phyloP scores from a whole-genome alignment of 2,329 filamentous ascomycete species.

The Aspergillus sp. region DNA sequence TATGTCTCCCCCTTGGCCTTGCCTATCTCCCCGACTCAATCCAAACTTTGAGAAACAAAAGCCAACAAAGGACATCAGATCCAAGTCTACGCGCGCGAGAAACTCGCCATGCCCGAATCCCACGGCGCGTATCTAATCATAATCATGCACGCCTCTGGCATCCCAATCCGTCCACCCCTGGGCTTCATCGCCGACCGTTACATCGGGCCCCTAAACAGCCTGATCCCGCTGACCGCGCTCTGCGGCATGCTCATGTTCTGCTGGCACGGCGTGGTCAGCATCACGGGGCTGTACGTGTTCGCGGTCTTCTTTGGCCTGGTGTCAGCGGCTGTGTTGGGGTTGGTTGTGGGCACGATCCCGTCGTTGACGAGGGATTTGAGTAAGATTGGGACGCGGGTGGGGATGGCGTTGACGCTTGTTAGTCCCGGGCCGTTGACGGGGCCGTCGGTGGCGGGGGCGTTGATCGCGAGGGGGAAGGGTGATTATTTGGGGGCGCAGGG shows the following conservation, averaged over 20 bases:
- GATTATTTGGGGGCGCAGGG: slow-evolving; percentile 47
- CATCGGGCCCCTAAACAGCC: slow-evolving; percentile 56
- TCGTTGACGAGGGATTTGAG: slow-evolving; percentile 48
- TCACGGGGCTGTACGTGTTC: slow-evolving; percentile 43
- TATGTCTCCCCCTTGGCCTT: neutral
- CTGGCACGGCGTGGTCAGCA: slow-evolving; percentile 54
- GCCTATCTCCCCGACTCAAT: neutral
- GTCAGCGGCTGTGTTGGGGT: slow-evolving; percentile 45
- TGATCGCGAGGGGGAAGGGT: slow-evolving; percentile 43
- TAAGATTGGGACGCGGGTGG: slow-evolving; percentile 48
- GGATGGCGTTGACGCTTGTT: slow-evolving; percentile 49
- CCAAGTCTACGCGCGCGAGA: slow-evolving; percentile 42
- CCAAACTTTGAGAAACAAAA: neutral
- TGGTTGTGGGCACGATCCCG: slow-evolving; percentile 46
- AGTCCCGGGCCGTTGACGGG: slow-evolving; percentile 47
- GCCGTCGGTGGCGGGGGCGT: slow-evolving; percentile 47
- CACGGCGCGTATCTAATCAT: slow-evolving; percentile 45
- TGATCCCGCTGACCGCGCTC: slow-evolving; percentile 50
- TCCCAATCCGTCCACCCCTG: slow-evolving; percentile 54
- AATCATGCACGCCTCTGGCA: slow-evolving; percentile 57
- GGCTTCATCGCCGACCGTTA: slow-evolving; percentile 55
- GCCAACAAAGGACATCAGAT: slow-evolving; percentile 15
- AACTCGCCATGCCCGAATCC: slow-evolving; percentile 43
- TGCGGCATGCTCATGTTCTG: slow-evolving; percentile 52
- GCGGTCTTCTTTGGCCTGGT: slow-evolving; percentile 47